Conservation (phyloP, 495 filamentous ascomycete species). For the Bacidia gigantensis region DNA sequence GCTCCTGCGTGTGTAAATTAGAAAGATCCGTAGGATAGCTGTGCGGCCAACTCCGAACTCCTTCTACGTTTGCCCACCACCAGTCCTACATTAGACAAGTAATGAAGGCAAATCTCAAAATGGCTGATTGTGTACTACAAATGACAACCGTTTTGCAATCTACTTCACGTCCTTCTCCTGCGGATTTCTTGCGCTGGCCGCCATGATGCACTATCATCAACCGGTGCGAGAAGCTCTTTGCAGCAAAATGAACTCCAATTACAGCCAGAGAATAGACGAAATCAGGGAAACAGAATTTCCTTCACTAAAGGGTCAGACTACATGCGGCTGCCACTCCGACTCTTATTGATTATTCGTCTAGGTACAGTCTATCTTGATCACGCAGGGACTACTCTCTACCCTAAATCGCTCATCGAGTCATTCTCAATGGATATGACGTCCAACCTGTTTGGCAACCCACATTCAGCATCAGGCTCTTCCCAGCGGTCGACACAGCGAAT, state of each 20-base stretch:
- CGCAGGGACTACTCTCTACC: constrained; percentile 73
- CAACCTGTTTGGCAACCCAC: constrained; percentile 80
- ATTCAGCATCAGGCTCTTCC: constrained; percentile 73
- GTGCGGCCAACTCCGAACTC: constrained; percentile 11
- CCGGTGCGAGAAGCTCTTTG: background rate
- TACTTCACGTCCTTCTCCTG: background rate
- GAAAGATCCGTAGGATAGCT: too few relatives aligned
- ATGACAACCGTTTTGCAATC: background rate
- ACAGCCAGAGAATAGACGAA: constrained; percentile 46
- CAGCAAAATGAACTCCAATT: too few relatives aligned
- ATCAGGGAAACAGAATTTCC: constrained; percentile 69
- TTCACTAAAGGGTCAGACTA: constrained; percentile 54
- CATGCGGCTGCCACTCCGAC: background rate
- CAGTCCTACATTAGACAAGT: too few relatives aligned
- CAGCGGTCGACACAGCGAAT: constrained; percentile 59
- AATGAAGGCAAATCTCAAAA: too few relatives aligned
- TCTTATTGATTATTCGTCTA: constrained; percentile 24
- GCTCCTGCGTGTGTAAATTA: too few relatives aligned
- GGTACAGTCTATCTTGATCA: constrained; percentile 80
- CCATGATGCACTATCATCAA: background rate
- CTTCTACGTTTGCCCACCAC: constrained; percentile 1
- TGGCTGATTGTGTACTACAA: too few relatives aligned
- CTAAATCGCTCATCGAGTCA: constrained; percentile 66
- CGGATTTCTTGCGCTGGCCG: background rate
- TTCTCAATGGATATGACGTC: constrained; percentile 63